A percentile compares a stretch with the other conserved stretches of the same genome.
Evolutionary conservation across 176 grass and related monocot species (phyloP).

Genomic region (Typha latifolia): DNA sequence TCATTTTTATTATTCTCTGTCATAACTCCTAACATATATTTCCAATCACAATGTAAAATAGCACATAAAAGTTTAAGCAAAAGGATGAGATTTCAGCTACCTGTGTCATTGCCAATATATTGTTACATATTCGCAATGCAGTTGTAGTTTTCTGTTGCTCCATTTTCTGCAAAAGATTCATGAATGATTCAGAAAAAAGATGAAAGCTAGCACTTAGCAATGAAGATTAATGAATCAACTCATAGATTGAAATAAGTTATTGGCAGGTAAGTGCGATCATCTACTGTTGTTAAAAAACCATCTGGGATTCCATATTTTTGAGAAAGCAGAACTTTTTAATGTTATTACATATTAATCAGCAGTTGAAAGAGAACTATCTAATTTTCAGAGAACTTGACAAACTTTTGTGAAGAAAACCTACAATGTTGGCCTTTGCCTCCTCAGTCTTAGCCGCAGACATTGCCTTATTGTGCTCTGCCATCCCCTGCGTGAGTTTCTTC

Average conservation of each 20-base stretch:
- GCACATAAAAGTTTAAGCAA: not conserved
- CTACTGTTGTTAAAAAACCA: too few species aligned
- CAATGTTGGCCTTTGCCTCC: constrained; percentile 72
- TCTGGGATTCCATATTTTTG: too few species aligned
- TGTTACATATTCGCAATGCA: constrained; percentile 69
- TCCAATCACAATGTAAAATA: not conserved
- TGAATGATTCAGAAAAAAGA: not conserved
- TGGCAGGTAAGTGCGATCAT: too few species aligned
- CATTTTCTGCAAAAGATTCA: constrained; percentile 48
- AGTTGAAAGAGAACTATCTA: not conserved
- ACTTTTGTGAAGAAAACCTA: constrained; percentile 30
- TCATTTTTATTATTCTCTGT: not conserved
- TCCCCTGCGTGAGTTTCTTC: constrained; percentile 83
- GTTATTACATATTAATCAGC: not conserved
- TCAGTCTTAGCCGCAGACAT: constrained; percentile 72
- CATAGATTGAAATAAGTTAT: too few species aligned
- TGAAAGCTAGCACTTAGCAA: not conserved
- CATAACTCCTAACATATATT: not conserved
- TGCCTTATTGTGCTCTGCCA: constrained; percentile 79
- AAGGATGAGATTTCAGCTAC: constrained; percentile 27
- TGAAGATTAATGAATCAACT: too few species aligned
- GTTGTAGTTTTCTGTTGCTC: constrained; percentile 73
- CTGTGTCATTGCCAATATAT: constrained; percentile 88
- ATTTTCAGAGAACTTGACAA: not conserved
- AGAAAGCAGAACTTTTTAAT: too few species aligned